Base-by-base conservation (phyloP, 2,329 filamentous ascomycete species). In the Cladosporium oxysporum region DNA sequence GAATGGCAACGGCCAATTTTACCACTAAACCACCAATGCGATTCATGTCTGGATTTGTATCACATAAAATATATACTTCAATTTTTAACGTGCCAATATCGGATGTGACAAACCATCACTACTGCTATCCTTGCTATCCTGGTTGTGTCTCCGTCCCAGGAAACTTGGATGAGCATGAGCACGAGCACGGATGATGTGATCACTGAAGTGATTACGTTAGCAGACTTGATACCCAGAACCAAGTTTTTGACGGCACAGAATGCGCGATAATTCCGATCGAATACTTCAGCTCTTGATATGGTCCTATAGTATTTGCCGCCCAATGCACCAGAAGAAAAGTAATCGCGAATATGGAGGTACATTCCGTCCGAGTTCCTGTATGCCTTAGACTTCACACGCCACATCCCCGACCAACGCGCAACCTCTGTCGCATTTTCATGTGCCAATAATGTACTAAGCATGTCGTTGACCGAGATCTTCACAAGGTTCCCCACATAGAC, bases 391-490 rank as follows among this genome's bases (percentile, higher is more conserved):
- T 47, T 18, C 41, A 21, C 14, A 47, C n/a, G n/a, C 18, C 41
- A 47, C n/a, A 47, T 47, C 35, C 3, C 35, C 16, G 14, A 44
- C n/a, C 10, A 47, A n/a, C n/a, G 11, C 7, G 8, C 41, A 47
- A n/a, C 41, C 41, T 47, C 41, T 21, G 41, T n/a, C 41, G 41
- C 41, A 47, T 47, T 47, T 47, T 10, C 41, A 33, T 55, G 18
- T 55, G 52, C 29, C 52, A 55, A 55, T 53, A 55, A n/a, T n/a
- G 52, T 55, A 23, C 52, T 55, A 55, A 29, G 11, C 28, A 55
- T 55, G n/a, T 31, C 33, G 28, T 55, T 29, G 28, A 29, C 52
- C 26, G 28, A 33, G 52, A 55, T 55, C 52, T 31, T 55, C 52
- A 33, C 52, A 55, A 29, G 52, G 52, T 31, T 33, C 52, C n/a